Base-by-base conservation (phyloP, 106 monocot species). In the Allium fistulosum region DNA sequence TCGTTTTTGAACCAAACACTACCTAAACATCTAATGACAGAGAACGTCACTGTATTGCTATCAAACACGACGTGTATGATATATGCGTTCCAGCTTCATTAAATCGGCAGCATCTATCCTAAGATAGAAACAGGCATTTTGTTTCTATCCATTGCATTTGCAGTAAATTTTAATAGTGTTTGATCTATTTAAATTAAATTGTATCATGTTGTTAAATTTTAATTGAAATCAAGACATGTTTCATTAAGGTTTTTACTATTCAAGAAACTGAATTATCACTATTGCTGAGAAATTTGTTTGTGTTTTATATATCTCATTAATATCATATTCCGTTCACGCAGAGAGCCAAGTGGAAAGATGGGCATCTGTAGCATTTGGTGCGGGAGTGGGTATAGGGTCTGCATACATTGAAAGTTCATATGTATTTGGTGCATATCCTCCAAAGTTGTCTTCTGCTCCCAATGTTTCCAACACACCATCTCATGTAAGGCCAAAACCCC, bases 281-380 rank as follows among this genome's bases (percentile, higher is more conserved):
- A 22, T 22, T 22, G 22, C 22, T 22, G 22, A 22, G 22, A 0
- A 22, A 22, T 22, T 22, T 22, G 22, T 22, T 22, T 22, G 22
- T 22, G 0, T 22, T 22, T 22, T 22, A 22, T 22, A 22, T 22
- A 22, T 22, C 22, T 22, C 22, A 22, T 22, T 65, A 65, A 48
- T 46, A 22, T 22, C 10, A 51, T 50, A 6, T 51, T 66, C 9
- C 49, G 5, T 53, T 68, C 26, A 22, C 27, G 26, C 14, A 76
- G 76, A 68, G 57, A 70, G 70, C 69, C 63, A 61, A 26, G 63
- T 62, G 17, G 49, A 51, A 9, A 55, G 76, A 70, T 76, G 69
- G 69, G 69, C 76, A 69, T 76, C 76, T 52, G 48, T 76, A 51
- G 76, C 76, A 46, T 70, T 76, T 62, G 74, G 69, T 65, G 68